A percentile compares a stretch with the other conserved stretches of the same genome.
Evolutionary conservation across 2,329 filamentous ascomycete species (phyloP).

Genomic region (Botrytis tulipae): DNA sequence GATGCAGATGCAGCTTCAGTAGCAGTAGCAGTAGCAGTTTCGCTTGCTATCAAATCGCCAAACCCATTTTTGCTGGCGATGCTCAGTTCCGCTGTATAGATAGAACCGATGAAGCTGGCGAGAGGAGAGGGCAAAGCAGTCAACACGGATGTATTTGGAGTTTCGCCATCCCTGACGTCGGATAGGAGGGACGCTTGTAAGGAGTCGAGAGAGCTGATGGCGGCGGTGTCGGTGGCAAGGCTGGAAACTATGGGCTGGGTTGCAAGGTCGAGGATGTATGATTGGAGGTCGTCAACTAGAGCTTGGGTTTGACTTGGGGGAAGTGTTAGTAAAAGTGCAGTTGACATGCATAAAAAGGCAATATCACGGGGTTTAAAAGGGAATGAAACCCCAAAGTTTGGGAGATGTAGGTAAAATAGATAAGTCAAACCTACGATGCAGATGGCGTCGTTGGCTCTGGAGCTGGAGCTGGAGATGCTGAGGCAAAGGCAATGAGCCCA

Average conservation of each 20-base stretch:
- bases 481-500: constrained; percentile 17
- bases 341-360: background rate
- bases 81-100: constrained; percentile 21
- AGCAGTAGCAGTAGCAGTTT: constrained; percentile 8
- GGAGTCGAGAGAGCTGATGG: constrained; percentile 13
- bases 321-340: background rate
- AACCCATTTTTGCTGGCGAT: constrained; percentile 21
- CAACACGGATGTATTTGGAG: constrained; percentile 7
- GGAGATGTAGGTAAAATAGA: background rate
- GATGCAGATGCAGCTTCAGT: constrained; percentile 7
- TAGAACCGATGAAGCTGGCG: constrained; percentile 14
- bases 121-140: constrained; percentile 20
- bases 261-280: constrained; percentile 10
- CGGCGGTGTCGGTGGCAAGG: constrained; percentile 19
- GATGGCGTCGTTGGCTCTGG: constrained; percentile 11
- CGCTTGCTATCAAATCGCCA: background rate
- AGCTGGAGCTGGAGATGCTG: constrained; percentile 18
- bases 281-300: constrained; percentile 16
- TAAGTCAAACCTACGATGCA: constrained; percentile 16
- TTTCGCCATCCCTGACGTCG: constrained; percentile 1
- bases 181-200: constrained; percentile 10
- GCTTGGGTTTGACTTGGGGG: constrained; percentile 17
- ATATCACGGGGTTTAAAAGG: background rate
- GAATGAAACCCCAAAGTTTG: background rate
- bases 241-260: constrained; percentile 20